These are phyloP conservation scores for Micractinium conductrix DNA, from an alignment of 139 green algal genomes.

Conservation along the genomic window DNA sequence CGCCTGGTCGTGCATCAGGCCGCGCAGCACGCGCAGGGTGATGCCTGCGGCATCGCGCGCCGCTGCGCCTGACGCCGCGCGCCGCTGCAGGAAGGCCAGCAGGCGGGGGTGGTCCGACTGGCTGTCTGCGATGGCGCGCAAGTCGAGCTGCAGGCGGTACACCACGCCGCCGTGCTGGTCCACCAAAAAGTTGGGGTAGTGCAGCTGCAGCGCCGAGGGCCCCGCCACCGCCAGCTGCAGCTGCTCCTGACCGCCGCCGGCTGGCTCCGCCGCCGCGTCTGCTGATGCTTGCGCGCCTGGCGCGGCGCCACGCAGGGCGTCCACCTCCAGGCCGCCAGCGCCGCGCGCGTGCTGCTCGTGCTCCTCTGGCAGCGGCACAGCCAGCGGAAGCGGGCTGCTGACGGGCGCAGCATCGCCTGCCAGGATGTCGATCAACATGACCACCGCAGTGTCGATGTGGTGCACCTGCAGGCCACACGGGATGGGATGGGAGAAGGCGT, in stretches of 20 bases:
- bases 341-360: not conserved
- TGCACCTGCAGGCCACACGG: conserved; percentile 6
- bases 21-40: conserved; percentile 29
- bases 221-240: not conserved
- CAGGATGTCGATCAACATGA: conserved; percentile 19
- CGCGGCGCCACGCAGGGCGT: not conserved
- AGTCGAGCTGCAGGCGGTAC: conserved; percentile 35
- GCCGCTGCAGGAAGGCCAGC: conserved; percentile 41
- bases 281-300: not conserved
- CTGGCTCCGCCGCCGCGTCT: not conserved
- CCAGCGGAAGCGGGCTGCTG: conserved; percentile 29
- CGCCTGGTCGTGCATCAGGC: not conserved
- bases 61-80: not conserved
- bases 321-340: not conserved
- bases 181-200: conserved; percentile 23
- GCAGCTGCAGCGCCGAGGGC: conserved; percentile 11
- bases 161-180: not conserved
- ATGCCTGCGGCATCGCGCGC: conserved; percentile 11
- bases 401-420: not conserved
- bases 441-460: conserved; percentile 13
- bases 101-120: conserved; percentile 10
- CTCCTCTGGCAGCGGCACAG: conserved; percentile 1
- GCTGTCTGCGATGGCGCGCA: conserved; percentile 23
- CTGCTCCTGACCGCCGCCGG: not conserved
- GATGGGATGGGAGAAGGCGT: not conserved